phyloP scores from a whole-genome alignment of 768 basidiomycete species.

The Xanthoconium stramineum region DNA sequence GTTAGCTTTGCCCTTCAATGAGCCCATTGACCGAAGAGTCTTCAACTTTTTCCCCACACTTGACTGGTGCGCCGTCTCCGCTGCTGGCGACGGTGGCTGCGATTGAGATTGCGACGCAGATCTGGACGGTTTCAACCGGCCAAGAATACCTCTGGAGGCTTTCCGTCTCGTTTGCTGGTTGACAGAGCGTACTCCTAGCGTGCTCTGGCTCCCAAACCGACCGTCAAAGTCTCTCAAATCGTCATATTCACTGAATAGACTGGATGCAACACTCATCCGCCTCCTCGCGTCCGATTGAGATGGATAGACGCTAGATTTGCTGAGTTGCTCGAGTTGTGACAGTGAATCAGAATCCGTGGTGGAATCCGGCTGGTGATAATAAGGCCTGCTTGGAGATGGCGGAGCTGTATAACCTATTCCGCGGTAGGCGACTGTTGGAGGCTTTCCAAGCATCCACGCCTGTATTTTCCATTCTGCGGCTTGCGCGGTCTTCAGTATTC shows the following conservation, averaged over 20 bases:
- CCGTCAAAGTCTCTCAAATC: constrained; percentile 86
- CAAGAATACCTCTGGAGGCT: constrained; percentile 64
- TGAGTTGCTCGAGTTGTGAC: constrained; percentile 21
- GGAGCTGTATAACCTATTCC: constrained; percentile 79
- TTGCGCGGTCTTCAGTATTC: constrained; percentile 90
- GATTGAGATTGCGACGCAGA: constrained; percentile 43
- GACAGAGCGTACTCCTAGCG: constrained; percentile 49
- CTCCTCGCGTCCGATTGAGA: constrained; percentile 40
- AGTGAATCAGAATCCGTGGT: constrained; percentile 15
- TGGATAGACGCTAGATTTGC: constrained; percentile 26
- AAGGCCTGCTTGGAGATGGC: constrained; percentile 33
- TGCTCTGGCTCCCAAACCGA: constrained; percentile 78
- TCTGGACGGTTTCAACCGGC: constrained; percentile 49
- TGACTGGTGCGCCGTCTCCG: constrained; percentile 35
- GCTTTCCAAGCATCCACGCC: constrained; percentile 96
- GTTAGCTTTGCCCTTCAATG: constrained; percentile 55
- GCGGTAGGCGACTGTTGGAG: constrained; percentile 78
- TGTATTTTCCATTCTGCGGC: constrained; percentile 97
- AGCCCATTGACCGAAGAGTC: constrained; percentile 77
- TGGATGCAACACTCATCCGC: constrained; percentile 70
- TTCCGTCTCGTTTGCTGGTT: constrained; percentile 49
- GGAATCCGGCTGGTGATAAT: constrained; percentile 17
- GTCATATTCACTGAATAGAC: constrained; percentile 82
- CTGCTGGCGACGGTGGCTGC: constrained; percentile 42
- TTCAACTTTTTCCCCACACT: constrained; percentile 55